Evolutionary conservation across 1,284 basidiomycete species (phyloP).

Genomic region (Pseudomicrostroma phylloplanum): DNA sequence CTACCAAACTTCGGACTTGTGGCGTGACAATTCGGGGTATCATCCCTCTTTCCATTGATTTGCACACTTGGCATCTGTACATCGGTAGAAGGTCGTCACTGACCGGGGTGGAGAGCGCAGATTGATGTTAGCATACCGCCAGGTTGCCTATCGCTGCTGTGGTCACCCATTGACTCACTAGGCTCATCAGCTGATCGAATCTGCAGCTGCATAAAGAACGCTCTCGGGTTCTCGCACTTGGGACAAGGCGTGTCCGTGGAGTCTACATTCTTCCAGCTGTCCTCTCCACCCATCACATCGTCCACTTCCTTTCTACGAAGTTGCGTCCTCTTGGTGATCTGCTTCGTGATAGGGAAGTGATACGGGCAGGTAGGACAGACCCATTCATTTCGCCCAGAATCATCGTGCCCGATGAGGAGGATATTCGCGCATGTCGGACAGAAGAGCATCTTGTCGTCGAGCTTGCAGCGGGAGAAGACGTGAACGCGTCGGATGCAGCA

Average conservation of each 20-base stretch:
- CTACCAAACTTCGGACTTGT: not conserved
- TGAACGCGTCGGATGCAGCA: not conserved
- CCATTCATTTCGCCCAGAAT: slow-evolving; percentile 72
- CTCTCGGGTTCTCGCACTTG: slow-evolving; percentile 79
- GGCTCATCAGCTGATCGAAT: slow-evolving; percentile 71
- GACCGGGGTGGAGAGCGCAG: not conserved
- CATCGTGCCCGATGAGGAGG: slow-evolving; percentile 63
- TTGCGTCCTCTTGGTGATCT: slow-evolving; percentile 56
- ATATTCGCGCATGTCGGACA: slow-evolving; percentile 92
- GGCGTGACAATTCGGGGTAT: not conserved
- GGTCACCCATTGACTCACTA: slow-evolving; percentile 28
- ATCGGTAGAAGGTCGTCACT: slow-evolving; percentile 49
- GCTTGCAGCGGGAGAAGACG: not conserved
- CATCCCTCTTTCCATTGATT: slow-evolving; percentile 40
- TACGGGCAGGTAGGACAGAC: slow-evolving; percentile 90
- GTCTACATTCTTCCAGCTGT: slow-evolving; percentile 92
- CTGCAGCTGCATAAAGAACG: slow-evolving; percentile 93
- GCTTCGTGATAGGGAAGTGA: slow-evolving; percentile 77
- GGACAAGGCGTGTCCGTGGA: slow-evolving; percentile 68
- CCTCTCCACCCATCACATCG: slow-evolving; percentile 86
- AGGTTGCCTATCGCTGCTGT: not conserved
- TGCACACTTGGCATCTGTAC: slow-evolving; percentile 36
- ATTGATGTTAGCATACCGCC: not conserved
- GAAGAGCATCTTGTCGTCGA: slow-evolving; percentile 65
- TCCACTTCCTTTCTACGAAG: slow-evolving; percentile 73